Percentiles rank a stretch among this genome's conserved stretches.
Conservation (phyloP, 2,329 filamentous ascomycete species). For the Diplodia corticola region DNA sequence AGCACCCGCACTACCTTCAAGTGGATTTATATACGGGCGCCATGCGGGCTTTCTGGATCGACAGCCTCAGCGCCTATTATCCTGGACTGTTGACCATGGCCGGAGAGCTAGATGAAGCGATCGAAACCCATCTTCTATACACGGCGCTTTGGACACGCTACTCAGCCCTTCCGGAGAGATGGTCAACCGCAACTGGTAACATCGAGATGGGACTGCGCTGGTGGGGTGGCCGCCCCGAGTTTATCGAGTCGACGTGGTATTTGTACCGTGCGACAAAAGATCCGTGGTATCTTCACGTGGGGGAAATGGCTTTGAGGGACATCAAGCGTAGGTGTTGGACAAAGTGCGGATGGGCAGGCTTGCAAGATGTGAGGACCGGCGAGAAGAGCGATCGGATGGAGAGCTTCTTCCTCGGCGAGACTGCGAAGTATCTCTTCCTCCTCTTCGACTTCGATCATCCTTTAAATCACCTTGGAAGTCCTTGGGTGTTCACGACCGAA, state of each 20-base stretch:
- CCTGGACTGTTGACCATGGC: slow-evolving; percentile 83
- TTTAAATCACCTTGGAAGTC: slow-evolving; percentile 79
- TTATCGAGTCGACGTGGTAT: slow-evolving; percentile 95
- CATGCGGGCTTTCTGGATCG: slow-evolving; percentile 88
- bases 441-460: slow-evolving; percentile 85
- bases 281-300: slow-evolving; percentile 93
- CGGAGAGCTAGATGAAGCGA: slow-evolving; percentile 86
- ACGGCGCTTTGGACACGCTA: slow-evolving; percentile 94
- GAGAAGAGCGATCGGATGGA: slow-evolving; percentile 95
- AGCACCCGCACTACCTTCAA: slow-evolving; percentile 92
- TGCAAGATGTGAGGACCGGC: slow-evolving; percentile 62
- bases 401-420: slow-evolving; percentile 97
- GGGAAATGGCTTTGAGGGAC: slow-evolving; percentile 91
- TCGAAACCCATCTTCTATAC: slow-evolving; percentile 85
- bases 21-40: slow-evolving; percentile 87
- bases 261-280: slow-evolving; percentile 92
- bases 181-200: slow-evolving; percentile 80
- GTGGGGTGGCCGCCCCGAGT: slow-evolving; percentile 95
- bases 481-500: slow-evolving; percentile 94
- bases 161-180: slow-evolving; percentile 89
- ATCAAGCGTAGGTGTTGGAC: slow-evolving; percentile 88
- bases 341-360: slow-evolving; percentile 87
- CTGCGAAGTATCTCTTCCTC: slow-evolving; percentile 91
- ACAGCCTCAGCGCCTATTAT: slow-evolving; percentile 94
- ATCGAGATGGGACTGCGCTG: slow-evolving; percentile 86